phyloP scores from a whole-genome alignment of 164 flowering plant genomes.

The Tetrastigma voinierianum region DNA sequence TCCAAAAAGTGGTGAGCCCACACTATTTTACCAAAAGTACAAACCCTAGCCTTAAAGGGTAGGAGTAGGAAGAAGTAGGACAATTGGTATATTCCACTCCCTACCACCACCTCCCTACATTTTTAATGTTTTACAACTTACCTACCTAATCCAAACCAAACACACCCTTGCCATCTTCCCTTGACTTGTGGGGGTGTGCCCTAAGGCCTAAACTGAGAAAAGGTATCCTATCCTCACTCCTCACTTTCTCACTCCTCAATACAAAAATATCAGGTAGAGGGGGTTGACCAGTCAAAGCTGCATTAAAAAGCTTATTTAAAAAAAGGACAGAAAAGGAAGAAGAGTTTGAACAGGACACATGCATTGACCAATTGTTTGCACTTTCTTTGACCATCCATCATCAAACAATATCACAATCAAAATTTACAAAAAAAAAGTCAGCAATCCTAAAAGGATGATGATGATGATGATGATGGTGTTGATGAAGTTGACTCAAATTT shows the following conservation, averaged over 20 bases:
- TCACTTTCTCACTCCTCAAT: background rate
- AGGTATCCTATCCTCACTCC: no score
- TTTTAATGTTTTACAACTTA: no score
- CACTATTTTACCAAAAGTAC: conserved; percentile 1
- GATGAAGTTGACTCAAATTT: conserved; percentile 54
- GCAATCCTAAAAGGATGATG: background rate
- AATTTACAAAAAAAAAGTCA: background rate
- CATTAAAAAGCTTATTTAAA: conserved; percentile 13
- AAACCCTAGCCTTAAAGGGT: background rate
- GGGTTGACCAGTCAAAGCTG: conserved; percentile 30
- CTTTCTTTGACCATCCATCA: conserved; percentile 15
- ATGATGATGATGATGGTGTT: conserved; percentile 6
- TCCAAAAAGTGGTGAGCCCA: background rate
- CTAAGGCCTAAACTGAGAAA: no score
- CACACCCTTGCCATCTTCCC: no score
- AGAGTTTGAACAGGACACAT: conserved; percentile 19
- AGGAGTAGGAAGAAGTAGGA: no score
- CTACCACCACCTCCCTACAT: no score
- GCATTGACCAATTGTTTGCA: conserved; percentile 19
- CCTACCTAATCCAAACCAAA: no score
- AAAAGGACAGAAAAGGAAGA: background rate
- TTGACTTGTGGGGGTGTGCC: no score
- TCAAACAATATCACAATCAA: background rate
- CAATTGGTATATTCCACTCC: background rate
- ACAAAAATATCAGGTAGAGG: background rate